Evolutionary conservation across 1,139 yeast genomes (phyloP), one percentile per base, ranked within the genome.

Genomic region (Saccharomyces hybrid): DNA sequence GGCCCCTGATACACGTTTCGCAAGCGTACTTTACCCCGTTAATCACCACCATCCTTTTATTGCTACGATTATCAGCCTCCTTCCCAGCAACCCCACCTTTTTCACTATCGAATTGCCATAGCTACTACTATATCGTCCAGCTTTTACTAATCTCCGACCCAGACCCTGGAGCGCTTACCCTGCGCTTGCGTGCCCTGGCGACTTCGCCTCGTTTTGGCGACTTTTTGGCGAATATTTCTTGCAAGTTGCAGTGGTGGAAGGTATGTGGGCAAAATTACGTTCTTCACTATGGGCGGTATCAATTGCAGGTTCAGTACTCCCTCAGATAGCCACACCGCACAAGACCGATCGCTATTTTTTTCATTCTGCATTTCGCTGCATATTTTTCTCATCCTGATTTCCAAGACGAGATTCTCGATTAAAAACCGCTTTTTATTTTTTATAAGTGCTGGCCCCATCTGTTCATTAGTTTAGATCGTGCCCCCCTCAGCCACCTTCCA

Each of bases 11-110:
- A 72, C 99, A 93, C 61, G 96, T 76, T 70, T 88, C 96, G 70
- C 98, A 91, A 57, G 98, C 97, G 72, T 90, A 91, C 70, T 93
- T 91, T 60, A 87, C 85, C 34, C 97, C 97, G 67, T 90, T 88
- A 54, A 90, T 83, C 53, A 87, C 76, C 55, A 93, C 96, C 97
- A 89, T 90, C 5, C 19, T 47, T 7, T 14, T 13, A n/a, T 31
- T 5, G 19, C 44, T 4, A 4, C 13, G 25, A 5, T 16, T 11
- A 5, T 38, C 44, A 38, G 44, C 44, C 44, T 16, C 44, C 44
- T 38, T 9, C 13, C 25, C 23, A 16, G 1, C 25, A 38, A 38
- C 44, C 44, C 44, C 23, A 13, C 44, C 44, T 2, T 16, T 19
- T 19, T 19, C 23, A 19, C 19, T 19, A n/a, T 19, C 5, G 13